Percentiles rank a stretch among this genome's conserved stretches.
These are phyloP conservation scores for Rhizodiscina lignyota DNA, from an alignment of 495 filamentous ascomycete species.

Conservation along the genomic window DNA sequence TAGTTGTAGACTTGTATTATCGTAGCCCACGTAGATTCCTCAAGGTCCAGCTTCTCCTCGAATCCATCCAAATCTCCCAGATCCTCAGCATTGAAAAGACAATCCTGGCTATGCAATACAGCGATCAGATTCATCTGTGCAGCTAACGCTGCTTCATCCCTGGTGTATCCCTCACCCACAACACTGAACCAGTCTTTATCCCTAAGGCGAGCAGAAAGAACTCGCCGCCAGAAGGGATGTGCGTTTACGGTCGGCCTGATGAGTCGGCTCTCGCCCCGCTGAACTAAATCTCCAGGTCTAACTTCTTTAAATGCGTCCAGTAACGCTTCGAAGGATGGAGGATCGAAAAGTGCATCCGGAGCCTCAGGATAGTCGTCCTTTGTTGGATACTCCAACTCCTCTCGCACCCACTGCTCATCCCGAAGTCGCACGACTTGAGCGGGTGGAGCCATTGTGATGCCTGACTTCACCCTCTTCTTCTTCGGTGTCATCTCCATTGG, in stretches of 20 bases:
- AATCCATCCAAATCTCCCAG: neutral
- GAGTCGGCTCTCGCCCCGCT: neutral
- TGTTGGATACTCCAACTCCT: too few species aligned
- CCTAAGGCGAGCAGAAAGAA: too few species aligned
- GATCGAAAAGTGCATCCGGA: neutral
- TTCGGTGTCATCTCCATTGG: too few species aligned
- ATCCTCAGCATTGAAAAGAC: too few species aligned
- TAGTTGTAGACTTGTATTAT: conserved; percentile 1
- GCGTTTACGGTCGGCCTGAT: too few species aligned
- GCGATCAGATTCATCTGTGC: neutral
- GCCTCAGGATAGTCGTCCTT: neutral
- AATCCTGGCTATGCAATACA: too few species aligned
- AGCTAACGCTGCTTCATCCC: neutral
- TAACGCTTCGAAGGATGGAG: neutral
- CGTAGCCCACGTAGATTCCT: neutral
- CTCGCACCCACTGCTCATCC: too few species aligned
- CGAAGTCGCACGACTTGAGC: too few species aligned
- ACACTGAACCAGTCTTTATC: too few species aligned
- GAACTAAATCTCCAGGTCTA: neutral
- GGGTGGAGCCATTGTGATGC: too few species aligned
- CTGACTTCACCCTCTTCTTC: too few species aligned
- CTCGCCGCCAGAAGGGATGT: neutral
- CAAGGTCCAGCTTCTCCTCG: neutral
- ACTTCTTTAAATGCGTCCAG: neutral
- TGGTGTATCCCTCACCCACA: neutral